Percentiles rank a stretch among this genome's conserved stretches.
Conservation (phyloP, 176 grass and related monocot genomes). For the Zoysia pacifica region DNA sequence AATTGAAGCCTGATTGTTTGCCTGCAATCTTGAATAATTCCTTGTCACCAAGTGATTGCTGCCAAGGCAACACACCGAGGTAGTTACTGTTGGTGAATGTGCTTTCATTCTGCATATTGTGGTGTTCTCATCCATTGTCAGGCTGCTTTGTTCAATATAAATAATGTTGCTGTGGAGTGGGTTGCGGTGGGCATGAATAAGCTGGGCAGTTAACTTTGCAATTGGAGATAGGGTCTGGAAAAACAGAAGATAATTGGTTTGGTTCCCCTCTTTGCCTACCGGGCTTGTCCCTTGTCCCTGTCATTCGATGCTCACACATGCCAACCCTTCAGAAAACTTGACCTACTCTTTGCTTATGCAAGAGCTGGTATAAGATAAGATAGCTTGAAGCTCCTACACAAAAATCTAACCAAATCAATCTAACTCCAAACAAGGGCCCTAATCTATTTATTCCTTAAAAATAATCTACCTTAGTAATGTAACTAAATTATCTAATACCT, state of each 20-base stretch:
- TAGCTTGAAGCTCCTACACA: neutral
- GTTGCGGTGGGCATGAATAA: neutral
- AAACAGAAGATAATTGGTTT: neutral
- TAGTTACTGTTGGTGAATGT: conserved; percentile 41
- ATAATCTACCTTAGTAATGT: neutral
- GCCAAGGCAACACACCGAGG: conserved; percentile 69
- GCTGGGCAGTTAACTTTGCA: neutral
- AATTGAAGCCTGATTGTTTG: conserved; percentile 30
- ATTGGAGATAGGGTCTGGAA: neutral
- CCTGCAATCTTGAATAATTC: no score
- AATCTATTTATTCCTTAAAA: neutral
- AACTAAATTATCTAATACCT: neutral
- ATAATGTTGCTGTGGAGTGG: neutral
- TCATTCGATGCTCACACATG: neutral
- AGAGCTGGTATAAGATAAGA: no score
- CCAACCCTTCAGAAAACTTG: neutral
- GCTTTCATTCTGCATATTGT: conserved; percentile 17
- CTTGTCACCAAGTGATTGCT: conserved; percentile 46
- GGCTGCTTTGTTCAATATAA: neutral
- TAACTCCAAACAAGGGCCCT: neutral
- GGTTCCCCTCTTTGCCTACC: neutral
- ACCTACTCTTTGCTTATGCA: neutral
- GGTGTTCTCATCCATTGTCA: neutral
- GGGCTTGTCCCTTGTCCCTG: neutral
- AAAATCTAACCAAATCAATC: neutral